Percentiles rank a stretch among this genome's conserved stretches.
Evolutionary conservation across 768 basidiomycete species (phyloP).

Genomic region (Boletus subcaerulescens): DNA sequence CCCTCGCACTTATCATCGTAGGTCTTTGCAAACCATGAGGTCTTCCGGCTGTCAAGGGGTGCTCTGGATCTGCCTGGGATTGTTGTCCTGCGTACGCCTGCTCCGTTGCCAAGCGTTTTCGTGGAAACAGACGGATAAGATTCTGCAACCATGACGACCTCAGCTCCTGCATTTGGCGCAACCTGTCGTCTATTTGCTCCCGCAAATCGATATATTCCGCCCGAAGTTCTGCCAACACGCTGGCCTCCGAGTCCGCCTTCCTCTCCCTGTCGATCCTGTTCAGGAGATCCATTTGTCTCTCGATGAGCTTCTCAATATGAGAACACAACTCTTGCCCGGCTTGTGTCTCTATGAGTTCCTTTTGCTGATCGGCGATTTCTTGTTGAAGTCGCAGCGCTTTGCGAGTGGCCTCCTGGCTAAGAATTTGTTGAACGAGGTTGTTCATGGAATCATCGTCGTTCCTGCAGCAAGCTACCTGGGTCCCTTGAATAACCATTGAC

Average conservation of each 20-base stretch:
- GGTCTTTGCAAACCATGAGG: too few species aligned
- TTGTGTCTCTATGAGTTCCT: conserved; percentile 6
- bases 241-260: neutral
- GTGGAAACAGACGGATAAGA: neutral
- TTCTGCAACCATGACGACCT: conserved; percentile 3
- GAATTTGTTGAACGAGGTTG: conserved; percentile 7
- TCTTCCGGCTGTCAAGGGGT: too few species aligned
- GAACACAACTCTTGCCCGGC: conserved; percentile 8
- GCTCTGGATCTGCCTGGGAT: too few species aligned
- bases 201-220: conserved; percentile 4
- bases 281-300: conserved; percentile 8
- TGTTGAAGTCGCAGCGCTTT: conserved; percentile 2
- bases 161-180: conserved; percentile 10
- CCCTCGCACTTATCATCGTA: too few species aligned
- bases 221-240: conserved; percentile 2
- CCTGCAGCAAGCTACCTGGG: conserved; percentile 7
- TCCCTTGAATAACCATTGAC: too few species aligned
- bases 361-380: conserved; percentile 6
- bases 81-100: too few species aligned
- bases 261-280: conserved; percentile 8
- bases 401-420: neutral
- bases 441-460: conserved; percentile 7
- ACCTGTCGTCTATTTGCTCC: neutral
- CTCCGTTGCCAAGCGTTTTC: neutral
- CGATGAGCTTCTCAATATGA: conserved; percentile 6